Evolutionary conservation across 2,329 filamentous ascomycete genomes (phyloP).

Genomic region (Fusarium guadeloupense): DNA sequence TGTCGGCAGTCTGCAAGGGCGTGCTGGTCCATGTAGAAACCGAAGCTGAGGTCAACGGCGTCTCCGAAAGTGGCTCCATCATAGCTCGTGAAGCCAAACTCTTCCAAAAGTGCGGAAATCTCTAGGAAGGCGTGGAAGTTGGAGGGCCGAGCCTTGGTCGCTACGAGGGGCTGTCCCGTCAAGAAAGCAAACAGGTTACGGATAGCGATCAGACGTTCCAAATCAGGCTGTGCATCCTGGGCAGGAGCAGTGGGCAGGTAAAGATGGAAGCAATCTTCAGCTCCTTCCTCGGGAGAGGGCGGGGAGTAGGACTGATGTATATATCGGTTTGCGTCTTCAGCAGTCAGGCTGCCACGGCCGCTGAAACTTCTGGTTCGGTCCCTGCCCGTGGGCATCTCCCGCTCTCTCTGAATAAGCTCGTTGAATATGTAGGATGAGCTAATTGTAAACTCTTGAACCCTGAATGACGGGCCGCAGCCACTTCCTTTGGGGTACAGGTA

Average conservation of each 20-base stretch:
- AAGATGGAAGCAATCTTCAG: slow-evolving; percentile 56
- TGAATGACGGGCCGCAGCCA: slow-evolving; percentile 67
- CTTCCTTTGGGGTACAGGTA: slow-evolving; percentile 64
- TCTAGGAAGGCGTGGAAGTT: slow-evolving; percentile 64
- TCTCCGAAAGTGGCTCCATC: slow-evolving; percentile 69
- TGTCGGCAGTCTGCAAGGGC: slow-evolving; percentile 80
- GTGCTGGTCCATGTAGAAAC: slow-evolving; percentile 80
- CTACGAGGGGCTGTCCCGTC: slow-evolving; percentile 70
- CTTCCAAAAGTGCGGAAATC: slow-evolving; percentile 62
- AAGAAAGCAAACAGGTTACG: slow-evolving; percentile 74
- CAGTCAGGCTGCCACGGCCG: slow-evolving; percentile 58
- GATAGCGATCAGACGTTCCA: slow-evolving; percentile 66
- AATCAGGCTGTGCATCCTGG: slow-evolving; percentile 50
- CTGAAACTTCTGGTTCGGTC: slow-evolving; percentile 57
- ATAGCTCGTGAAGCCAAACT: slow-evolving; percentile 66
- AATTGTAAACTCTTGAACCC: slow-evolving; percentile 63
- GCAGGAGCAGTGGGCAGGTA: slow-evolving; percentile 61
- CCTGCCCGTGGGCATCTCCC: slow-evolving; percentile 46
- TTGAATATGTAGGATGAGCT: slow-evolving; percentile 64
- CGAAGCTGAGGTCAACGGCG: slow-evolving; percentile 71
- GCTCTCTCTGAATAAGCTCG: slow-evolving; percentile 60
- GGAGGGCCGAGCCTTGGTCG: slow-evolving; percentile 61
- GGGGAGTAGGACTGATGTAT: slow-evolving; percentile 52
- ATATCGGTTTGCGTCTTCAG: slow-evolving; percentile 58
- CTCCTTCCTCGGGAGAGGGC: slow-evolving; percentile 47